These are phyloP conservation scores for Wakefieldia striispora DNA, from an alignment of 768 basidiomycete genomes.

Conservation along the genomic window DNA sequence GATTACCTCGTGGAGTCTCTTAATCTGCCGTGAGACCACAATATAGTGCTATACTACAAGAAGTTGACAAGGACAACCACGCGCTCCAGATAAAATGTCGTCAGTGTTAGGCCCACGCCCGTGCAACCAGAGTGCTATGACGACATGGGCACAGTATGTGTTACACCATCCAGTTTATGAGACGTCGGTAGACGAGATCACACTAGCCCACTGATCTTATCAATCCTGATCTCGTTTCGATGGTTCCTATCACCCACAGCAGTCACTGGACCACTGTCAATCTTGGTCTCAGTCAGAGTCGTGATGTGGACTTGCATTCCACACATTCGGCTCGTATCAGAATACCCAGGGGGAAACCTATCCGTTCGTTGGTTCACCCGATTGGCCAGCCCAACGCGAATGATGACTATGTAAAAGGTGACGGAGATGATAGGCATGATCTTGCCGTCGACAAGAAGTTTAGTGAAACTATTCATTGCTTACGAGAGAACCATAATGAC, in stretches of 20 bases:
- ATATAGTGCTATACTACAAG: too few species aligned
- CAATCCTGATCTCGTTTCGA: neutral
- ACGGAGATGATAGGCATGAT: constrained; percentile 13
- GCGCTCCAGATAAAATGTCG: too few species aligned
- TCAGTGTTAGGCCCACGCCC: too few species aligned
- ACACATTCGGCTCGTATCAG: neutral
- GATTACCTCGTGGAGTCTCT: too few species aligned
- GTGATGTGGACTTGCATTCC: neutral
- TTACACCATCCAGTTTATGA: too few species aligned
- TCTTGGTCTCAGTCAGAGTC: neutral
- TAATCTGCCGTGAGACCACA: too few species aligned
- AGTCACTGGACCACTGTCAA: neutral
- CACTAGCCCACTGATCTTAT: neutral
- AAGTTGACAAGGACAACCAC: too few species aligned
- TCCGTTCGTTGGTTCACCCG: neutral
- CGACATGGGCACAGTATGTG: too few species aligned
- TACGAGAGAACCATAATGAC: neutral
- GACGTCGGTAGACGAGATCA: too few species aligned
- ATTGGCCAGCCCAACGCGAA: constrained; percentile 2
- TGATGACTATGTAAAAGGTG: constrained; percentile 13
- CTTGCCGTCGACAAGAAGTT: neutral
- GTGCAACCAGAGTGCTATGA: too few species aligned
- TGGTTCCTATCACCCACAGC: too few species aligned
- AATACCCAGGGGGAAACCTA: neutral
- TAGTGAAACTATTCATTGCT: neutral